Evolutionary conservation across 2,329 filamentous ascomycete genomes (phyloP).

Genomic region (Colletotrichum plurivorum): DNA sequence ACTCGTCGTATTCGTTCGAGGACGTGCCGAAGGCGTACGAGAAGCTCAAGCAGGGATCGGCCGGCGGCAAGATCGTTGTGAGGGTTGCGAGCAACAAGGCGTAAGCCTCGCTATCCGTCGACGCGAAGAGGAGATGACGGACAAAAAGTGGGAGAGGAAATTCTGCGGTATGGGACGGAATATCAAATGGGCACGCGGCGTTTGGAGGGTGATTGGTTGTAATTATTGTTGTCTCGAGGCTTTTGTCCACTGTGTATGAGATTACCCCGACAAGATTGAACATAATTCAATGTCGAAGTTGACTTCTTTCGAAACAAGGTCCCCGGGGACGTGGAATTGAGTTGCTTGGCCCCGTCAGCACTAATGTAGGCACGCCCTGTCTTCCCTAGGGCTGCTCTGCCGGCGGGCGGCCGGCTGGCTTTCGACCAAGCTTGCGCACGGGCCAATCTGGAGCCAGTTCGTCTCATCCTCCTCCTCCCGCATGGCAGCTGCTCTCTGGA

Average conservation of each 20-base stretch:
- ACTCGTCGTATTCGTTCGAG: slow-evolving; percentile 68
- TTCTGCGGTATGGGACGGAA: neutral
- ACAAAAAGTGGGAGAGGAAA: too few relatives aligned
- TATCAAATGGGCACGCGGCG: neutral
- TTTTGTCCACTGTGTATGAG: too few relatives aligned
- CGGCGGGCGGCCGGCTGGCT: neutral
- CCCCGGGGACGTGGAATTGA: slow-evolving; percentile 5
- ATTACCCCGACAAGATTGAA: neutral
- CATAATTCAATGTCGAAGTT: neutral
- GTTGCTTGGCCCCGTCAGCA: slow-evolving; percentile 19
- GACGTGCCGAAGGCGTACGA: slow-evolving; percentile 70
- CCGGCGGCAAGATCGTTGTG: slow-evolving; percentile 72
- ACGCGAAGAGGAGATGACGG: too few relatives aligned
- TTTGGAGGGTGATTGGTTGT: neutral
- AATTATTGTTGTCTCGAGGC: neutral
- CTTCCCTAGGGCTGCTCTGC: neutral
- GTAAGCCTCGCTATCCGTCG: neutral
- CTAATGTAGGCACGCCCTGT: slow-evolving; percentile 20
- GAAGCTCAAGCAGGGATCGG: slow-evolving; percentile 70
- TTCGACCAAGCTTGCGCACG: neutral
- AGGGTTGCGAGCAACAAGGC: slow-evolving; percentile 42
- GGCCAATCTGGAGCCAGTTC: slow-evolving; percentile 9
- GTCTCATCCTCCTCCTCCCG: slow-evolving; percentile 1
- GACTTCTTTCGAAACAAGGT: too few relatives aligned
- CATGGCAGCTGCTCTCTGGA: neutral